phyloP scores from a whole-genome alignment of 495 filamentous ascomycete genomes.

The Hapsidospora chrysogenum region DNA sequence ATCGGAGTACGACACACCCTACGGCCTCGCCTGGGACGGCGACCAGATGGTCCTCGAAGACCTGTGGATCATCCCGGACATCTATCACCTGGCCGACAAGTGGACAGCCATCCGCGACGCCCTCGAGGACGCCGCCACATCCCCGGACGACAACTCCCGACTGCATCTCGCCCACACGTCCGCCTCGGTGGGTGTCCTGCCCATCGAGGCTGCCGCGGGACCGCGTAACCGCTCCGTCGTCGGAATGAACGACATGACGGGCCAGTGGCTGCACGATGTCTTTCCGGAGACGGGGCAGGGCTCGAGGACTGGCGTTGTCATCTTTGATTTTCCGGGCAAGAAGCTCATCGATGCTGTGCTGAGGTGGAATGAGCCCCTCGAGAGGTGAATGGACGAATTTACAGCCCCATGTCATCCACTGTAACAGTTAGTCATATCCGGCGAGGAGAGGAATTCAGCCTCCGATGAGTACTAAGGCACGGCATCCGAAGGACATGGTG shows the following conservation, averaged over 20 bases:
- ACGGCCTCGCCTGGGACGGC: conserved; percentile 9
- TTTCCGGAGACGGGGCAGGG: neutral
- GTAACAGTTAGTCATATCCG: no score
- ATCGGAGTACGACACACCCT: conserved; percentile 1
- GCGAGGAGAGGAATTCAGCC: no score
- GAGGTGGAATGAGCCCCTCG: conserved; percentile 1
- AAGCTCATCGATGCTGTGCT: conserved; percentile 7
- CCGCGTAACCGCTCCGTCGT: conserved; percentile 7
- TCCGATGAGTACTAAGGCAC: no score
- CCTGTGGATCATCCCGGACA: conserved; percentile 5
- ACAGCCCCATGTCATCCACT: no score
- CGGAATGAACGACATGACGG: conserved; percentile 11
- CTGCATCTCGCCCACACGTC: conserved; percentile 9
- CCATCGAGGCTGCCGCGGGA: conserved; percentile 11
- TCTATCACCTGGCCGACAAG: conserved; percentile 7
- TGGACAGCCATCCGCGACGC: conserved; percentile 6
- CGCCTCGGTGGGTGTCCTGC: conserved; percentile 9
- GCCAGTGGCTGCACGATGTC: conserved; percentile 2
- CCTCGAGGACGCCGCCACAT: conserved; percentile 5
- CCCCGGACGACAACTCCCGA: conserved; percentile 3
- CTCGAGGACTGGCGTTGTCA: conserved; percentile 7
- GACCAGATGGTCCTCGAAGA: conserved; percentile 8
- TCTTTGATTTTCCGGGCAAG: conserved; percentile 10
- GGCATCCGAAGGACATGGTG: no score
- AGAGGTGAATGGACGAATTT: neutral